Base-by-base conservation (phyloP, 2,329 filamentous ascomycete genomes). In the Phaeosphaeria sp. region DNA sequence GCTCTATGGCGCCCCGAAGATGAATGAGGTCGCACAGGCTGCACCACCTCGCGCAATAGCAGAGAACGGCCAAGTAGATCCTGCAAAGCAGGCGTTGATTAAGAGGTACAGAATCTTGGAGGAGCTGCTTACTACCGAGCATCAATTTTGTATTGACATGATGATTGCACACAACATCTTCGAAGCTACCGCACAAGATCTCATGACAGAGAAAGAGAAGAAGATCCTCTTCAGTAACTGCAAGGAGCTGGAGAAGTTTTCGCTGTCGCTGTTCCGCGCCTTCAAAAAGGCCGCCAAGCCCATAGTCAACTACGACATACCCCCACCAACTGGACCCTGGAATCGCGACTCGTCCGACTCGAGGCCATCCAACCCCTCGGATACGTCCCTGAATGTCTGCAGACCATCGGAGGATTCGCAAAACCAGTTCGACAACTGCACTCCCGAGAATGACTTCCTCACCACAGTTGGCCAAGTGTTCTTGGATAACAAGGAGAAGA, bases 111-210 rank as follows among this genome's bases (percentile, higher is more conserved):
- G 96, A 73, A 88, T 96, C 48, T 90, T 98, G 69, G 93, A 94
- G 72, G 95, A 99, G 77, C 82, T 99, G 39, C 85, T 97, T 46
- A 93, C 97, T 70, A 99, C 95, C 0, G 95, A 99, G 74, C 89
- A 92, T 48, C 89, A 90, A 6, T 98, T 96, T 77, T 89, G 96
- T 55, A 88, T 92, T 63, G 95, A 99, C 75, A 94, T 99, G 92
- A 97, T 93, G 74, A 94, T 99, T 52, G 90, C 97, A 2, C 92
- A 96, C 71, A 93, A 98, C 72, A 98, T 99, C 54, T 99, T 98
- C 83, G 96, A 96, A 77, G 93, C 92, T 44, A 98, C 95, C 0
- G 91, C 92, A 0, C 88, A 90, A 55, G 87, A 92, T 9, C 87
- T 92, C 62, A 85, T 97, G 25, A 91, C 90, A 44, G 81, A 86